Conservation (phyloP, 306 rosid species). For the Cyamopsis tetragonoloba region DNA sequence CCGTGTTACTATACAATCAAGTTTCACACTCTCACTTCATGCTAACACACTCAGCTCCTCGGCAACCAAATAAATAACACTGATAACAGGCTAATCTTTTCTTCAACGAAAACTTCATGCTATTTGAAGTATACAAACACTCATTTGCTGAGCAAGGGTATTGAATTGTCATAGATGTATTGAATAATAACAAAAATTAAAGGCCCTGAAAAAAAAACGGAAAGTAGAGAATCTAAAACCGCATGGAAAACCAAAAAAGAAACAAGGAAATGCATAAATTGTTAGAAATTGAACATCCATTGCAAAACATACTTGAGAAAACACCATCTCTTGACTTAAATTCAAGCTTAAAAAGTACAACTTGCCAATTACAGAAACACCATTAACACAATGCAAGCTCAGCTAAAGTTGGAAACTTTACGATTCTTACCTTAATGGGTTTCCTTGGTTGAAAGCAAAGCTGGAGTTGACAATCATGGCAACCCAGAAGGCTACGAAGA, state of each 20-base stretch:
- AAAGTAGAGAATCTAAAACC: conserved; percentile 13
- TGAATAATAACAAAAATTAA: neutral
- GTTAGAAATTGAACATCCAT: neutral
- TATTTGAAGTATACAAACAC: conserved; percentile 17
- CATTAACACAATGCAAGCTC: conserved; percentile 14
- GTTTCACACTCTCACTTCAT: conserved; percentile 22
- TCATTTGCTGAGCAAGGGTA: neutral
- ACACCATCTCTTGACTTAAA: neutral
- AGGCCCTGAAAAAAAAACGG: neutral
- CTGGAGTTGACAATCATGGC: conserved; percentile 98
- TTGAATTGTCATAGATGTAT: neutral
- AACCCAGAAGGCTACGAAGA: conserved; percentile 88
- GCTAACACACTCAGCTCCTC: neutral
- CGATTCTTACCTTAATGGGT: conserved; percentile 70
- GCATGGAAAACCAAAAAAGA: neutral
- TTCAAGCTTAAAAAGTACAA: conserved; percentile 10
- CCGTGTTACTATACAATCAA: conserved; percentile 9
- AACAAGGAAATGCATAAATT: conserved; percentile 7
- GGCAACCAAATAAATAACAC: conserved; percentile 9
- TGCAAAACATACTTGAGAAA: neutral
- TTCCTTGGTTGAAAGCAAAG: conserved; percentile 91
- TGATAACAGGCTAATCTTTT: neutral
- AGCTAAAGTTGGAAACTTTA: conserved; percentile 23
- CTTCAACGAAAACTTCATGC: neutral
- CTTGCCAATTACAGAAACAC: conserved; percentile 15